These are phyloP conservation scores for Septoria linicola DNA, from an alignment of 2,329 filamentous ascomycete species.

Conservation along the genomic window DNA sequence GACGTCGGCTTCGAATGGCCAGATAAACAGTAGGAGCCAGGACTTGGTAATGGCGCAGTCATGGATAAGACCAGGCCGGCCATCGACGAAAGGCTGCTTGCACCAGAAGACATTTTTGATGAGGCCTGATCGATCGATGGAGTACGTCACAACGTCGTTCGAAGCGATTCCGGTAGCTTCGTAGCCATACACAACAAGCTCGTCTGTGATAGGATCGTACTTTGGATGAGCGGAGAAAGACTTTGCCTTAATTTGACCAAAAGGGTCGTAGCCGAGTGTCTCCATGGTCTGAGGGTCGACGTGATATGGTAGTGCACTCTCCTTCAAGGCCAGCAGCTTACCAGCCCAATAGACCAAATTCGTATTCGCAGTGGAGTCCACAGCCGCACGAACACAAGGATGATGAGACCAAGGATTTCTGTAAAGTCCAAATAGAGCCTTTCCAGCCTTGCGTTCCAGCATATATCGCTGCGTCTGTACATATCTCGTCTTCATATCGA, in stretches of 20 bases:
- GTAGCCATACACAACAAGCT: constrained; percentile 46
- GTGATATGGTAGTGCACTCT: constrained; percentile 43
- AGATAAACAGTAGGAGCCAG: constrained; percentile 42
- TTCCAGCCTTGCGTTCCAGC: constrained; percentile 41
- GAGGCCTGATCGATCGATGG: constrained; percentile 41
- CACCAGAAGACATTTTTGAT: constrained; percentile 45
- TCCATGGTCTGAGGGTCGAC: constrained; percentile 44
- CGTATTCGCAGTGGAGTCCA: constrained; percentile 59
- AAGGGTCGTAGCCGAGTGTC: constrained; percentile 43
- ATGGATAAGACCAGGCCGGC: constrained; percentile 39
- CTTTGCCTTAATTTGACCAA: constrained; percentile 41
- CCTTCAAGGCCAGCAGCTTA: constrained; percentile 55
- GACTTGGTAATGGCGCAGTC: constrained; percentile 44
- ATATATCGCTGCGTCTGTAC: constrained; percentile 46
- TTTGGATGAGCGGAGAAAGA: constrained; percentile 50
- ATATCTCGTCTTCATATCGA: constrained; percentile 46
- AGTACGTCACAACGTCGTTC: constrained; percentile 44
- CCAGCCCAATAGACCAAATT: constrained; percentile 61
- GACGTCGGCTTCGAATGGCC: constrained; percentile 39
- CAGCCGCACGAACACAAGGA: constrained; percentile 33
- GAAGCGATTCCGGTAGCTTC: constrained; percentile 40
- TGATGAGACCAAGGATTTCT: constrained; percentile 57
- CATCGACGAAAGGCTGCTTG: constrained; percentile 38
- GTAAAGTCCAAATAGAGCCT: constrained; percentile 55
- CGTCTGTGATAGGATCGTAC: constrained; percentile 44